These are phyloP conservation scores for Globisporangium nodosum DNA, from an alignment of 352 stramenopile genomes.

Conservation along the genomic window DNA sequence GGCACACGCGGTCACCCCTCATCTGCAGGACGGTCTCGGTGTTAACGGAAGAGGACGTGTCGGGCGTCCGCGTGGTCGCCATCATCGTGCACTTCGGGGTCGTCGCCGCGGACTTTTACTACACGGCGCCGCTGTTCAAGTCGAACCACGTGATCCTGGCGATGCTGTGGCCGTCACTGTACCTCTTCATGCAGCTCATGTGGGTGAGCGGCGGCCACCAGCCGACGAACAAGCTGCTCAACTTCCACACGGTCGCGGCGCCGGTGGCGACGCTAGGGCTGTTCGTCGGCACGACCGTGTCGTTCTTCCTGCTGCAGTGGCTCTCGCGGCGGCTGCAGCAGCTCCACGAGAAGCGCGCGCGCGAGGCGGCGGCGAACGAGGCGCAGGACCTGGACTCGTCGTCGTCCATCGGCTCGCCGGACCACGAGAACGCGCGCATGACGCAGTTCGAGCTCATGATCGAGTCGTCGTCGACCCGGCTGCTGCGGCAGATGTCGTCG, in stretches of 20 bases:
- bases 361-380: constrained; percentile 12
- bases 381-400: constrained; percentile 20
- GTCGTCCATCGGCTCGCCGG: constrained; percentile 23
- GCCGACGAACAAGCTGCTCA: constrained; percentile 43
- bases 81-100: constrained; percentile 39
- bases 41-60: constrained; percentile 24
- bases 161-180: constrained; percentile 47
- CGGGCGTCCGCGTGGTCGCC: constrained; percentile 25
- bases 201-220: constrained; percentile 56
- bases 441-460: constrained; percentile 46
- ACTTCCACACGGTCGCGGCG: constrained; percentile 47
- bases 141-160: constrained; percentile 55
- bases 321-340: constrained; percentile 30
- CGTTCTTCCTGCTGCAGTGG: constrained; percentile 38
- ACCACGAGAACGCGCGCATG: constrained; percentile 19
- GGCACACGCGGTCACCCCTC: too few relatives aligned
- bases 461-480: constrained; percentile 19
- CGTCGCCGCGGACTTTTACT: constrained; percentile 49
- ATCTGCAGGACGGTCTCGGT: constrained; percentile 29
- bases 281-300: constrained; percentile 27
- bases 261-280: constrained; percentile 28
- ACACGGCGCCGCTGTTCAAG: constrained; percentile 54
- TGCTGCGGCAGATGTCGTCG: constrained; percentile 15
- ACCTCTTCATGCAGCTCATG: constrained; percentile 49
- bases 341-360: constrained; percentile 19